These are phyloP conservation scores for Pyrenochaeta sp. DNA, from an alignment of 2,329 filamentous ascomycete genomes.

Conservation along the genomic window DNA sequence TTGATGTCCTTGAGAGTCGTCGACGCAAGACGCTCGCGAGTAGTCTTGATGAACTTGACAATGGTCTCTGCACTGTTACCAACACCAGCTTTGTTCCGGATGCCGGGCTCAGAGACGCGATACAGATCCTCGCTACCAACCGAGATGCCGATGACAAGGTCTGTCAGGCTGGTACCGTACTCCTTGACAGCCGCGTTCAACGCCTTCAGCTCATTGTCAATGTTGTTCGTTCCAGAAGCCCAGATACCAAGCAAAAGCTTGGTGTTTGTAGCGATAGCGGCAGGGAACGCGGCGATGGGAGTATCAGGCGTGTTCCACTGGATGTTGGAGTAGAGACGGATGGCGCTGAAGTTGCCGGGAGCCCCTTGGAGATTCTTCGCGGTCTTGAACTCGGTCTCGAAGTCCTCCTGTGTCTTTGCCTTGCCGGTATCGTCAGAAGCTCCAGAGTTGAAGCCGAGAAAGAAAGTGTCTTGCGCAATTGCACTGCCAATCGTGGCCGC, in stretches of 20 bases:
- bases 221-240: slow-evolving; percentile 62
- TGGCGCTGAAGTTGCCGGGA: slow-evolving; percentile 70
- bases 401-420: slow-evolving; percentile 69
- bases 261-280: slow-evolving; percentile 45
- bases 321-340: slow-evolving; percentile 76
- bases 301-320: slow-evolving; percentile 71
- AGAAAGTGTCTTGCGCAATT: slow-evolving; percentile 30
- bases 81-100: slow-evolving; percentile 67
- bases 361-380: slow-evolving; percentile 70
- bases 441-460: slow-evolving; percentile 47
- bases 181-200: slow-evolving; percentile 41
- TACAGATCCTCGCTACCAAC: slow-evolving; percentile 65
- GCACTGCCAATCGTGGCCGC: slow-evolving; percentile 30
- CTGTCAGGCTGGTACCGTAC: slow-evolving; percentile 61
- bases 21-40: slow-evolving; percentile 62
- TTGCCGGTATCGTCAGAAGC: slow-evolving; percentile 37
- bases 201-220: slow-evolving; percentile 46
- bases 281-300: slow-evolving; percentile 63
- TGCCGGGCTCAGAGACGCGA: slow-evolving; percentile 72
- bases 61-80: slow-evolving; percentile 71
- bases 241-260: slow-evolving; percentile 50
- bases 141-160: slow-evolving; percentile 47
- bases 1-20: slow-evolving; percentile 66
- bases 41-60: slow-evolving; percentile 63
- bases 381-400: slow-evolving; percentile 72